Conservation (phyloP, 805 yeast genomes). For the Yarrowia yakushimensis region DNA sequence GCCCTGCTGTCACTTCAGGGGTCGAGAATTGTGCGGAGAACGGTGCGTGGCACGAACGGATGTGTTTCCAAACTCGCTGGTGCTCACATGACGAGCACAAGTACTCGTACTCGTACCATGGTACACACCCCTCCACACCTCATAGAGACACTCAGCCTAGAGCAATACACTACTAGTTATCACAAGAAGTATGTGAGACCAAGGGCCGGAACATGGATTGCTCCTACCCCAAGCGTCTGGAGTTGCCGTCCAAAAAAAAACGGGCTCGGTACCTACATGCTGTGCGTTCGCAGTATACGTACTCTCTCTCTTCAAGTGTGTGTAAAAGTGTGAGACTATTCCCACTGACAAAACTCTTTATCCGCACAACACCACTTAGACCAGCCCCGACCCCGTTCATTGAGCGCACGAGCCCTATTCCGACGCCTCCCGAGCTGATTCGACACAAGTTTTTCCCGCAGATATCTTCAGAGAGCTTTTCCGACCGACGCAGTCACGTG, state of each 20-base stretch:
- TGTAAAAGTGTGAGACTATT: slow-evolving; percentile 4
- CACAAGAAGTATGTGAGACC: no score
- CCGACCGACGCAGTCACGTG: neutral
- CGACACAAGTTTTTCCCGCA: neutral
- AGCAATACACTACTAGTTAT: no score
- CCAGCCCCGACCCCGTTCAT: neutral
- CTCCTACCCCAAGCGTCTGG: neutral
- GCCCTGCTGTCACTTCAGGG: neutral
- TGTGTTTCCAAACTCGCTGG: no score
- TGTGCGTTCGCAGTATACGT: no score
- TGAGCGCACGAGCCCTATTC: neutral
- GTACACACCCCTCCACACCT: no score
- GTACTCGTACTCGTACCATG: no score
- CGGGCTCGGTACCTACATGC: no score
- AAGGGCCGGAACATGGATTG: neutral
- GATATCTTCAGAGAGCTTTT: neutral
- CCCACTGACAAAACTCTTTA: slow-evolving; percentile 25
- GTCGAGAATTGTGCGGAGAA: no score
- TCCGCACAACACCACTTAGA: slow-evolving; percentile 18
- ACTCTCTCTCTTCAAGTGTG: neutral
- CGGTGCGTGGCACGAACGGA: no score
- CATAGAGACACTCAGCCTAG: no score
- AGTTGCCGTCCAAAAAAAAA: no score
- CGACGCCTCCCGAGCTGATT: neutral
- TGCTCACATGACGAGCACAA: no score